Evolutionary conservation across 768 basidiomycete genomes (phyloP).

Genomic region (Tricholoma bakamatsutake): DNA sequence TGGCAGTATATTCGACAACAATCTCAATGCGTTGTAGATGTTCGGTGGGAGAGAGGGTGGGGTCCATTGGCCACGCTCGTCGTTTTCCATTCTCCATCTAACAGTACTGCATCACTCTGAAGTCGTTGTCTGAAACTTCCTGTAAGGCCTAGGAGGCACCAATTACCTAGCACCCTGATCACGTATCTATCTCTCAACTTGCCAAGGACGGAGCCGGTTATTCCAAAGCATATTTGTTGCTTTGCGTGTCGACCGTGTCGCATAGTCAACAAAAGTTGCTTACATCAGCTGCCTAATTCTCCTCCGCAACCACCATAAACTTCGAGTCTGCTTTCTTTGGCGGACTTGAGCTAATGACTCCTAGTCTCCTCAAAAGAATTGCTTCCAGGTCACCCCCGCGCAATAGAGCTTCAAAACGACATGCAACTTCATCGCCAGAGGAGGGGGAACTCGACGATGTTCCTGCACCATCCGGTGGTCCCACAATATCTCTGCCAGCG

Average conservation of each 20-base stretch:
- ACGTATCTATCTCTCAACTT: neutral
- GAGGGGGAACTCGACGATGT: constrained; percentile 78
- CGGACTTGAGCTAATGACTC: constrained; percentile 15
- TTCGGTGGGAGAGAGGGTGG: neutral
- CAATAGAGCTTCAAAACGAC: constrained; percentile 49
- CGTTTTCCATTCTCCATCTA: too few relatives aligned
- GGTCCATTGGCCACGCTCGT: too few relatives aligned
- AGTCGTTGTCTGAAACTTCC: neutral
- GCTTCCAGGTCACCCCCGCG: constrained; percentile 49
- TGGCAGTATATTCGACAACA: neutral
- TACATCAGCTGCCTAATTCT: constrained; percentile 15
- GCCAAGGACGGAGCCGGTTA: neutral
- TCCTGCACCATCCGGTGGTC: constrained; percentile 13
- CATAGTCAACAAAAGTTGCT: constrained; percentile 2
- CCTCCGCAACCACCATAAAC: constrained; percentile 9
- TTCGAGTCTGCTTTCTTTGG: constrained; percentile 8
- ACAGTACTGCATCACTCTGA: too few relatives aligned
- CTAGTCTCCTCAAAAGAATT: constrained; percentile 44
- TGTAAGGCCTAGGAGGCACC: neutral
- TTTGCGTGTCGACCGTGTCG: neutral
- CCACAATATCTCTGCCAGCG: constrained; percentile 20
- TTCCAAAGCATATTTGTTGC: neutral
- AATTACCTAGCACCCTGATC: neutral
- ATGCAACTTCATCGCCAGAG: constrained; percentile 64
- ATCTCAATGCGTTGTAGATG: neutral